Base-by-base conservation (phyloP, 2,329 filamentous ascomycete genomes). In the Aspergillus sp. region DNA sequence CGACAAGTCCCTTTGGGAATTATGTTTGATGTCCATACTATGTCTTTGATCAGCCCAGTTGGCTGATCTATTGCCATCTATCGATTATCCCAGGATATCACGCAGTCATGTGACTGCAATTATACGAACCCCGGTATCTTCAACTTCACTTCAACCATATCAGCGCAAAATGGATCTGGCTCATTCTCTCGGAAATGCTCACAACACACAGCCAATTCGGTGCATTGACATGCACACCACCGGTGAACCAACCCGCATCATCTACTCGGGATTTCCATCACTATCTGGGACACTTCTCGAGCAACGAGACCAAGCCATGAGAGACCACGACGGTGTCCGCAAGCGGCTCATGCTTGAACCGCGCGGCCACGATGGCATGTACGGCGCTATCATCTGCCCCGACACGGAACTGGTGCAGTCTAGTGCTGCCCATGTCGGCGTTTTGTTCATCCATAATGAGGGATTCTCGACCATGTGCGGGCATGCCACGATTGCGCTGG, bases 401-500 rank as follows among this genome's bases (percentile, higher is more conserved):
- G 61, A 68, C 19, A 74, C 73, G 4, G 73, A 73, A 54, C 60
- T 71, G 0, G 64, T 66, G n/a, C 38, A 42, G 5, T 48, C 53
- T 1, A 66, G 67, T 2, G 52, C 68, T n/a, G 74, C 74, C 0
- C 62, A 76, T 51, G 70, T 76, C 28, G 74, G 73, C 4, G 70
- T 73, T 1, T 52, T 77, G 3, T 76, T 76, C 57, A 65, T 65
- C 49, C 71, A 72, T 30, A 74, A 73, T 30, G 69, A 71, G 3
- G 73, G 71, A 0, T 76, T 70, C 43, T 73, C 70, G 5, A 75
- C 72, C 4, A 75, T 76, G 65, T 76, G 74, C 49, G 74, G 74
- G 3, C 74, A 77, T 53, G 74, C 73, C 2, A 76, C 74, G 0
- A 72, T 78, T 41, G 74, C 74, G 0, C 52, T 77, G 8, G 73